Conservation (phyloP, 768 basidiomycete species). For the Boletus pseudo-olivaceus region DNA sequence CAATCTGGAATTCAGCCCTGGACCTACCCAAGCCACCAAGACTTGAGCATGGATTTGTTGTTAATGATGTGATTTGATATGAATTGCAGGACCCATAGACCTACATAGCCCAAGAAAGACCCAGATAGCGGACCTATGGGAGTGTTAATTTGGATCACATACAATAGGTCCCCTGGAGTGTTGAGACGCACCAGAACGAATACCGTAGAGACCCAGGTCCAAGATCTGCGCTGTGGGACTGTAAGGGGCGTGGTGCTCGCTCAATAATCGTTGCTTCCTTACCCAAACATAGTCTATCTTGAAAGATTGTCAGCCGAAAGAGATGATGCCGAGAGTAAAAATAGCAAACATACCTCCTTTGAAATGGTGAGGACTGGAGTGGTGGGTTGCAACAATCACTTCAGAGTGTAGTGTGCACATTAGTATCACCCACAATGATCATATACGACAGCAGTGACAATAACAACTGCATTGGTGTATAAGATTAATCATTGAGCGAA, state of each 20-base stretch:
- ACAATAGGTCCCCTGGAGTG: too few species aligned
- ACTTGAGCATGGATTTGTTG: background rate
- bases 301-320: background rate
- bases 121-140: background rate
- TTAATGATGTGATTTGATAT: too few species aligned
- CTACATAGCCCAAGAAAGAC: background rate
- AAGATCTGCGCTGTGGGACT: background rate
- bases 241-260: background rate
- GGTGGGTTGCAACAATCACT: background rate
- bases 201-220: constrained; percentile 3
- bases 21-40: background rate
- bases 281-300: constrained; percentile 17
- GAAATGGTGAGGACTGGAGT: constrained; percentile 6
- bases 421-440: constrained; percentile 4
- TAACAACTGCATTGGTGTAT: background rate
- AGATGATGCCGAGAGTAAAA: too few species aligned
- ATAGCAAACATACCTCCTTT: constrained; percentile 2
- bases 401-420: background rate
- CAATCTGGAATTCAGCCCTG: background rate
- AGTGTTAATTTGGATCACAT: background rate
- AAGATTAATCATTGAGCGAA: background rate
- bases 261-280: background rate
- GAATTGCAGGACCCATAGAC: background rate
- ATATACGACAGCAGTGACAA: background rate
- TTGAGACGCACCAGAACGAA: background rate